Evolutionary conservation across 176 grass and related monocot species (phyloP).

Genomic region (Lolium rigidum): DNA sequence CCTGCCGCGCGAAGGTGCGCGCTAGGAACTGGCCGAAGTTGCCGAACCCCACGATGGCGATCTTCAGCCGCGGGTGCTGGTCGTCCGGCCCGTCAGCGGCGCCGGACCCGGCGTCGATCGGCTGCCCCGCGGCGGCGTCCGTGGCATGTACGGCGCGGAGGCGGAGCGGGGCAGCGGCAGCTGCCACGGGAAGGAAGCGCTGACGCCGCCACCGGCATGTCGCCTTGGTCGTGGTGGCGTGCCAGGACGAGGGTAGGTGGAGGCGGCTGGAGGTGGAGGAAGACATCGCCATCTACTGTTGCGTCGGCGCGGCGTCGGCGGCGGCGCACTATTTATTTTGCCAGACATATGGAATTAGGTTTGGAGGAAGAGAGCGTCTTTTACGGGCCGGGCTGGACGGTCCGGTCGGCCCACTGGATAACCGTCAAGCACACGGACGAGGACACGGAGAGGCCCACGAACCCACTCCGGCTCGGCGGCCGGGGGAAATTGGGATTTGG

Average conservation of each 20-base stretch:
- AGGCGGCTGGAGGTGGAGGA: background rate
- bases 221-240: background rate
- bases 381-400: background rate
- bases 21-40: constrained; percentile 83
- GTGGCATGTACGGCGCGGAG: constrained; percentile 39
- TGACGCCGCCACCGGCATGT: constrained; percentile 16
- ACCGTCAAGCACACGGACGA: background rate
- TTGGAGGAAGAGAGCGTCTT: background rate
- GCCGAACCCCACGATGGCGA: constrained; percentile 83
- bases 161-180: constrained; percentile 26
- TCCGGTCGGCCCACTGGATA: background rate
- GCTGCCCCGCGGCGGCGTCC: constrained; percentile 15
- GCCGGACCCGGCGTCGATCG: constrained; percentile 33
- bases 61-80: constrained; percentile 51
- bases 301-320: background rate
- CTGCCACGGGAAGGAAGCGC: background rate
- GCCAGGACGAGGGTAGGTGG: background rate
- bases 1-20: constrained; percentile 60
- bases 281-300: constrained; percentile 34
- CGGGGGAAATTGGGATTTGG: background rate
- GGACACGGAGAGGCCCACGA: background rate
- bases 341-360: background rate
- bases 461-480: background rate
- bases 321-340: background rate
- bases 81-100: background rate